A percentile compares a stretch with the other conserved stretches of the same genome.
These are phyloP conservation scores for Capronia epimyces DNA, from an alignment of 2,329 filamentous ascomycete genomes.

Conservation along the genomic window DNA sequence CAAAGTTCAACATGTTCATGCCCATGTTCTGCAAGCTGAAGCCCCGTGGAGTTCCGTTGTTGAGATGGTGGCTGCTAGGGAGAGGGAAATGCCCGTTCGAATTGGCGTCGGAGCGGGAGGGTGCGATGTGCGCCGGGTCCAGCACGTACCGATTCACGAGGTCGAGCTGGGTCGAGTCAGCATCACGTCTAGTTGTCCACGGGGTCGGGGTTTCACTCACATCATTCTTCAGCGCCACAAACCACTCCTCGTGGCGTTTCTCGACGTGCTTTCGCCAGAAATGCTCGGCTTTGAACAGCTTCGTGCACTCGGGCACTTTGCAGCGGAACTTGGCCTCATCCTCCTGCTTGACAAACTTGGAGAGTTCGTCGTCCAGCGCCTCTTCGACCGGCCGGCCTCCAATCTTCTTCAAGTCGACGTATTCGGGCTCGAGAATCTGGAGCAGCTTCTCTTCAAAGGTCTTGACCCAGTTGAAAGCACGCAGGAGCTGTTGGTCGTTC, in stretches of 20 bases:
- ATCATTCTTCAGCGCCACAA: slow-evolving; percentile 72
- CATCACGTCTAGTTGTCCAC: slow-evolving; percentile 3
- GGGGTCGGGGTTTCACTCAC: slow-evolving; percentile 51
- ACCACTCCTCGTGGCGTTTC: slow-evolving; percentile 88
- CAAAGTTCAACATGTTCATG: slow-evolving; percentile 45
- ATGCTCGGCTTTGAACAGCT: slow-evolving; percentile 92
- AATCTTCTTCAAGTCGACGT: slow-evolving; percentile 80
- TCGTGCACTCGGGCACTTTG: slow-evolving; percentile 91
- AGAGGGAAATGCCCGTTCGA: slow-evolving; percentile 93
- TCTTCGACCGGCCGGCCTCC: slow-evolving; percentile 84
- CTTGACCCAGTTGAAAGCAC: slow-evolving; percentile 97
- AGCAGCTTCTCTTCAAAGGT: slow-evolving; percentile 96
- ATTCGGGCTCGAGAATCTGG: slow-evolving; percentile 85
- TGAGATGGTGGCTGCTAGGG: slow-evolving; percentile 62
- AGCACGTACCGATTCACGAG: slow-evolving; percentile 92
- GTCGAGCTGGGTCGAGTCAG: slow-evolving; percentile 59
- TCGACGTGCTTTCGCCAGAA: slow-evolving; percentile 99
- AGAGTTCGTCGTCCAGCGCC: slow-evolving; percentile 76
- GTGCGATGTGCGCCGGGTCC: slow-evolving; percentile 89
- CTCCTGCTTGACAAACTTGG: slow-evolving; percentile 90
- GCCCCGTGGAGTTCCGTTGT: slow-evolving; percentile 79
- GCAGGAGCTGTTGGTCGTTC: slow-evolving; percentile 83
- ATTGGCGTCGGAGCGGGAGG: slow-evolving; percentile 86
- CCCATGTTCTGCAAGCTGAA: slow-evolving; percentile 73
- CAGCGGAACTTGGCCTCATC: slow-evolving; percentile 96